These are phyloP conservation scores for Entomortierella lignicola DNA, from an alignment of 192 early-diverging fungal genomes.

Conservation along the genomic window DNA sequence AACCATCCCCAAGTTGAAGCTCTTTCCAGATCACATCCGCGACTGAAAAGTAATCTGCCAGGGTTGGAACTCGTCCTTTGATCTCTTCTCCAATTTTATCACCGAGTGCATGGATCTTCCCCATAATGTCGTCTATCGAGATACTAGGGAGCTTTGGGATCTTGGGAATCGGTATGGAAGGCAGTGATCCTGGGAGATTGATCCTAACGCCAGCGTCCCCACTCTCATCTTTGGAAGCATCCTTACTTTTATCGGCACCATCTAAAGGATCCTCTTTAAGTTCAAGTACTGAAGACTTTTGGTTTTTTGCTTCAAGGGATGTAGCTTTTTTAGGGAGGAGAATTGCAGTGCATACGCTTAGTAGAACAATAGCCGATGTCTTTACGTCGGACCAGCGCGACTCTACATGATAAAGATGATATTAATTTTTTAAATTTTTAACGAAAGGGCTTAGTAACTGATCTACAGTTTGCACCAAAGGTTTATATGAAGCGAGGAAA, in stretches of 20 bases:
- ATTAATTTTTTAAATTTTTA: too few species aligned
- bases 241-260: background rate
- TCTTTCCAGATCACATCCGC: constrained; percentile 37
- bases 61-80: constrained; percentile 43
- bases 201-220: constrained; percentile 9
- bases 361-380: constrained; percentile 11
- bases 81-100: constrained; percentile 50
- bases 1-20: constrained; percentile 49
- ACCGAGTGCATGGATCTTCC: constrained; percentile 32
- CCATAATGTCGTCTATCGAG: constrained; percentile 41
- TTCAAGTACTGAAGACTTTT: constrained; percentile 17
- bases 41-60: constrained; percentile 46
- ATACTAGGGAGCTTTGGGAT: constrained; percentile 20
- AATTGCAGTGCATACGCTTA: constrained; percentile 30
- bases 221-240: constrained; percentile 5
- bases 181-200: constrained; percentile 37
- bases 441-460: too few species aligned
- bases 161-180: constrained; percentile 41
- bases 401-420: too few species aligned
- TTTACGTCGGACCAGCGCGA: constrained; percentile 47
- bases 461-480: background rate
- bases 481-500: background rate
- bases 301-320: constrained; percentile 13
- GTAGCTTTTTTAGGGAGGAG: constrained; percentile 10
- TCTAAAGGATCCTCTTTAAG: constrained; percentile 25